Evolutionary conservation across 257 asterid genomes (phyloP).

Genomic region (Penstemon newberryi): DNA sequence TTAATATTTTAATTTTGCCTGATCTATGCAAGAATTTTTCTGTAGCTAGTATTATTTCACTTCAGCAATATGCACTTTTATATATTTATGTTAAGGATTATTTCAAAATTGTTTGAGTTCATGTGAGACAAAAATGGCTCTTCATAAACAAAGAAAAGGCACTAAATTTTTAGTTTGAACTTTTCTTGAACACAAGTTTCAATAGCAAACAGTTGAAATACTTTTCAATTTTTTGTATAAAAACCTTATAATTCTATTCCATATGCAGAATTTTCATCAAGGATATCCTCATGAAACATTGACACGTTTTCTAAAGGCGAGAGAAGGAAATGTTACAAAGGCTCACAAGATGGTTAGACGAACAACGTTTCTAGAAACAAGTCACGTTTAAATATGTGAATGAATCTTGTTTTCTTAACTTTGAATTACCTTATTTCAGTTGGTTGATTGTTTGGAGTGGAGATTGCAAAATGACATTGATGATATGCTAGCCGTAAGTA

Average conservation of each 20-base stretch:
- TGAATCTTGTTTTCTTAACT: constrained; percentile 7
- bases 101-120: too few relatives aligned
- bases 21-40: not conserved
- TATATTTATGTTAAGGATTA: too few relatives aligned
- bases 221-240: not conserved
- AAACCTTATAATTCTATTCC: constrained; percentile 20
- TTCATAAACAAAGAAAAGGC: too few relatives aligned
- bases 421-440: constrained; percentile 43
- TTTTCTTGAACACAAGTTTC: not conserved
- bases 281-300: constrained; percentile 61
- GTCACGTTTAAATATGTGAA: not conserved
- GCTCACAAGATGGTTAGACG: constrained; percentile 67
- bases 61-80: too few relatives aligned
- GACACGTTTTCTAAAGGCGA: constrained; percentile 63
- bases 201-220: not conserved
- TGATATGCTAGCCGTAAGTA: constrained; percentile 63
- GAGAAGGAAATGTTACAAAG: constrained; percentile 64
- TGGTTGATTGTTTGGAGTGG: constrained; percentile 64
- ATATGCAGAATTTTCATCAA: constrained; percentile 64
- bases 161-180: not conserved
- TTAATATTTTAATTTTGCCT: constrained; percentile 1
- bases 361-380: not conserved
- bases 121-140: too few relatives aligned
- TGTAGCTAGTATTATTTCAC: too few relatives aligned
- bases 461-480: constrained; percentile 70